These are phyloP conservation scores for Priceomyces haplophilus DNA, from an alignment of 805 yeast genomes.

Conservation along the genomic window DNA sequence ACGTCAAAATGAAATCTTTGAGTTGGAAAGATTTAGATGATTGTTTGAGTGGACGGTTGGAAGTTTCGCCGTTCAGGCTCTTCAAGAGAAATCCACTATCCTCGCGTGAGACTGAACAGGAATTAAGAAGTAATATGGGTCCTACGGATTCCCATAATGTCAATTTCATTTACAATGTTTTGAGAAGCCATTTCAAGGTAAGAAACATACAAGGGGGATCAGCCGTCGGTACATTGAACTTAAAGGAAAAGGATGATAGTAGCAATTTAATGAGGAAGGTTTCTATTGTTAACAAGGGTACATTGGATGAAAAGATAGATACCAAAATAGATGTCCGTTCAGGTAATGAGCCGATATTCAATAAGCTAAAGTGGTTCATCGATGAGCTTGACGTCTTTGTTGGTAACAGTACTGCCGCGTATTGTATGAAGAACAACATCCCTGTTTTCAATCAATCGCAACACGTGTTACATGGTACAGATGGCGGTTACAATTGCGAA, in stretches of 20 bases:
- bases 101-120: constrained; percentile 2
- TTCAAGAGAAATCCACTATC: constrained; percentile 9
- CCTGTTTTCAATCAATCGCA: constrained; percentile 18
- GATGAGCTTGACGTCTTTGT: constrained; percentile 25
- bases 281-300: constrained; percentile 5
- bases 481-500: constrained; percentile 10
- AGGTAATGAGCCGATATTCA: not conserved
- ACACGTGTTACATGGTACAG: constrained; percentile 10
- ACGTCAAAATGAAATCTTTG: constrained; percentile 21
- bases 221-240: constrained; percentile 9
- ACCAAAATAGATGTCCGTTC: constrained; percentile 5
- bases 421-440: constrained; percentile 15
- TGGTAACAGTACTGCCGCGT: constrained; percentile 23
- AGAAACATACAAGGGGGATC: constrained; percentile 31
- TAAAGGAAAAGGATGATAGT: constrained; percentile 8
- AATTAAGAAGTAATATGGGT: constrained; percentile 8
- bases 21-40: constrained; percentile 22
- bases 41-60: constrained; percentile 25
- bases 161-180: constrained; percentile 28
- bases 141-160: constrained; percentile 30
- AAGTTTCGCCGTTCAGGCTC: constrained; percentile 19
- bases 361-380: constrained; percentile 20
- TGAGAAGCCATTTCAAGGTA: constrained; percentile 30
- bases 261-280: constrained; percentile 15
- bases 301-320: constrained; percentile 5